Evolutionary conservation across 441 rosid genomes (phyloP).

Genomic region (Aquilaria agallochum): DNA sequence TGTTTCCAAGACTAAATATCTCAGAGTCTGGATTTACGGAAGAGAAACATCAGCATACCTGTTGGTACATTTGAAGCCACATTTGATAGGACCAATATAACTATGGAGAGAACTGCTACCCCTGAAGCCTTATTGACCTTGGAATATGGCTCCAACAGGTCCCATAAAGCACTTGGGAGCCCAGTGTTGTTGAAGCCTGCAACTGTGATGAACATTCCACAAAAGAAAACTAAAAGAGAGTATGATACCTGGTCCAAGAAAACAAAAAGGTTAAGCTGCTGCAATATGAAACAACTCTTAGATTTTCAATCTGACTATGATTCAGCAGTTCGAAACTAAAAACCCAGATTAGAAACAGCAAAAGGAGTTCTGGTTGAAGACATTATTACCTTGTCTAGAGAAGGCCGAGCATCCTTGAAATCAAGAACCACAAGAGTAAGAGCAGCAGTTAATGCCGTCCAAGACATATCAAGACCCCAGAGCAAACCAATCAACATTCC

Average conservation of each 20-base stretch:
- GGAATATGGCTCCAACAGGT: slow-evolving; percentile 66
- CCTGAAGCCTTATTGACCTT: slow-evolving; percentile 42
- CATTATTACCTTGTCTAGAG: slow-evolving; percentile 61
- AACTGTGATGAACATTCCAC: slow-evolving; percentile 89
- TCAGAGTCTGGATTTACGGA: background rate
- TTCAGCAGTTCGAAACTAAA: too few species aligned
- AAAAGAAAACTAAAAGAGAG: slow-evolving; percentile 72
- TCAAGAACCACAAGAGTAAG: slow-evolving; percentile 78
- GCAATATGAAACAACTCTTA: background rate
- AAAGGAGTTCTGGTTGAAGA: background rate
- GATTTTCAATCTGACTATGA: too few species aligned
- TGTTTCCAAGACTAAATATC: too few species aligned
- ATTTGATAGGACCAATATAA: slow-evolving; percentile 66
- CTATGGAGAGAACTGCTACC: slow-evolving; percentile 45
- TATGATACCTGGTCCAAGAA: slow-evolving; percentile 59
- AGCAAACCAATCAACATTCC: slow-evolving; percentile 70
- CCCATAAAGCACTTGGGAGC: slow-evolving; percentile 72
- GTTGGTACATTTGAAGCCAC: slow-evolving; percentile 86
- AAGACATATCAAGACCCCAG: slow-evolving; percentile 72
- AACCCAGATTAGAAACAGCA: background rate
- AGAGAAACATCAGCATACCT: slow-evolving; percentile 32
- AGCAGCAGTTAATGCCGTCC: slow-evolving; percentile 86
- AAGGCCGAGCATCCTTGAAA: slow-evolving; percentile 70
- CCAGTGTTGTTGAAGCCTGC: slow-evolving; percentile 83
- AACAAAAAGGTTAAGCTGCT: background rate